A percentile compares a stretch with the other conserved stretches of the same genome.
phyloP scores from a whole-genome alignment of 306 rosid species.

The Cucurbita argyrosperma region DNA sequence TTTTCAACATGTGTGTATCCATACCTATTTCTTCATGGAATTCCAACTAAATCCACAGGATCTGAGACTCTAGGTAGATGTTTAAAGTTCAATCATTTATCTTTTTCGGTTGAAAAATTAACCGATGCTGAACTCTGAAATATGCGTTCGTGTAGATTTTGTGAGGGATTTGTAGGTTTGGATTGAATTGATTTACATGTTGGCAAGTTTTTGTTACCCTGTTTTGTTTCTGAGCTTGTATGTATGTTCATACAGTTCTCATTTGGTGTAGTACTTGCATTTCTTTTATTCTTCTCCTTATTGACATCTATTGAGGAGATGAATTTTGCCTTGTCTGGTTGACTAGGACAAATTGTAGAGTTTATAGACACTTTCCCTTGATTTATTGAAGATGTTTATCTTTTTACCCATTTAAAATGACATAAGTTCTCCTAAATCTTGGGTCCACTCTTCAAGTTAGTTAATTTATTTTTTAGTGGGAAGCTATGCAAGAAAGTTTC shows the following conservation, averaged over 20 bases:
- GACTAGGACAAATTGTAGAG: neutral
- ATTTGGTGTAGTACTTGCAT: neutral
- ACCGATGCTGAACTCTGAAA: neutral
- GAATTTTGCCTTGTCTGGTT: neutral
- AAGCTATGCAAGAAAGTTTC: constrained; percentile 8
- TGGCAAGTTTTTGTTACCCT: neutral
- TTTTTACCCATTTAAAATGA: neutral
- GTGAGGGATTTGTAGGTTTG: neutral
- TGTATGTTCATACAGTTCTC: neutral
- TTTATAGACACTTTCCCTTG: neutral
- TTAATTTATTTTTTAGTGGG: constrained; percentile 9
- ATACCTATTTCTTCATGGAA: neutral
- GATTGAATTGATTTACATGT: neutral
- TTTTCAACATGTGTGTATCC: neutral
- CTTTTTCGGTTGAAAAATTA: neutral
- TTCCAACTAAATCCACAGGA: neutral
- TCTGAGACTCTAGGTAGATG: neutral
- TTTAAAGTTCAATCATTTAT: neutral
- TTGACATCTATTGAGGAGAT: neutral
- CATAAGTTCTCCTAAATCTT: neutral
- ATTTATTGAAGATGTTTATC: neutral
- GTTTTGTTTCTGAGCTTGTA: neutral
- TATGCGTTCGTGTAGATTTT: neutral
- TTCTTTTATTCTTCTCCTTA: neutral
- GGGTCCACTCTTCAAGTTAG: constrained; percentile 1